Evolutionary conservation across 2,329 filamentous ascomycete genomes (phyloP), one percentile per base, ranked within the genome.

Genomic region (Ophiostoma piceae): DNA sequence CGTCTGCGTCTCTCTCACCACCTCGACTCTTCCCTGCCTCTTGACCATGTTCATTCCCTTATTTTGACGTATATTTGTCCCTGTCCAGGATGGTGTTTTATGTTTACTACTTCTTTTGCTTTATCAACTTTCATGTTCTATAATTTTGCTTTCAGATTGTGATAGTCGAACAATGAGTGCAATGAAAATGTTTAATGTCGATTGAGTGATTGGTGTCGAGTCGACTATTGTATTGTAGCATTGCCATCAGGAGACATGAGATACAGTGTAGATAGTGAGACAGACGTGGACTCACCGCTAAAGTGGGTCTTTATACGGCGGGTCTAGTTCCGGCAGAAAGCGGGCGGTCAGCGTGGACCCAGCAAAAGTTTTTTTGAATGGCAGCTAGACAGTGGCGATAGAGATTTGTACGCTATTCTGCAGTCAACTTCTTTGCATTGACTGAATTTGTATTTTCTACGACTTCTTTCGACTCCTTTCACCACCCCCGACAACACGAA

Each of bases 61-160:
- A 41, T 68, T 69, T 67, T 60, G 60, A 62, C 37, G 57, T 69
- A 67, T 67, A 37, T 67, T 67, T 60, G 29, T 67, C 66, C 47
- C 62, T 62, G 57, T 68, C 70, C 47, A 69, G 70, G 70, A 70
- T 68, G 70, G 70, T 68, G 65, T 69, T 68, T 66, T 71, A 64
- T 41, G 11, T 41, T 41, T 41, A 41, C 12, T 41, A 41, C 12
- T 57, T 57, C 16, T 60, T 37, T 66, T 66, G 65, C 65, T 43
- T 43, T 14, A 39, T 41, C 29, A 62, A 67, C 68, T 43, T 54
- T 57, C 65, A 69, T 69, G 66, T 60, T 60, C 65, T 66, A 35
- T 69, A 39, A 66, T 29, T 68, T 69, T 66, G 37, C 62, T 43
- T 66, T 62, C 3, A 12, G 39, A 14, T 39, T 64, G 65, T 62